Percentiles rank a stretch among this genome's conserved stretches.
Evolutionary conservation across 208 protist genomes (phyloP).

Genomic region (Leishmania martiniquensis): DNA sequence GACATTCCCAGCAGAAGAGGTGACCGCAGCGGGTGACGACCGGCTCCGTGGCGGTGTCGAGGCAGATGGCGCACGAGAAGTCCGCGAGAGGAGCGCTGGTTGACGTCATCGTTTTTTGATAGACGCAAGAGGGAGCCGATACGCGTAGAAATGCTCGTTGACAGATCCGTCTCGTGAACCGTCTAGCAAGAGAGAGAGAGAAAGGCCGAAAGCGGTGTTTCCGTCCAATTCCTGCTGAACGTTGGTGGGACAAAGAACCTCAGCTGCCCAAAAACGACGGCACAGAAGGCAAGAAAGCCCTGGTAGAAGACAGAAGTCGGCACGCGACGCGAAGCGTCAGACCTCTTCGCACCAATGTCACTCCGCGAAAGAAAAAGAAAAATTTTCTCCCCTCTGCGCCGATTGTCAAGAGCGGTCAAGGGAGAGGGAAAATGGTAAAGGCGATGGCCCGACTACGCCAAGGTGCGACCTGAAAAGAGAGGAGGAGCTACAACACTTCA

Average conservation of each 20-base stretch:
- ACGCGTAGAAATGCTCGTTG: background rate
- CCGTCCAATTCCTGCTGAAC: background rate
- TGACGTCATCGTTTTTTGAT: slow-evolving; percentile 18
- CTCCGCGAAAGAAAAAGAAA: background rate
- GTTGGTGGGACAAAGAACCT: background rate
- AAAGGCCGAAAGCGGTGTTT: too few relatives aligned
- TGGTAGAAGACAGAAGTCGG: background rate
- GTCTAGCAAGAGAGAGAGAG: background rate
- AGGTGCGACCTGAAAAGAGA: background rate
- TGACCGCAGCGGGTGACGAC: slow-evolving; percentile 89
- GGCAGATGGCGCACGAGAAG: slow-evolving; percentile 85
- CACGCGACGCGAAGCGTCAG: background rate
- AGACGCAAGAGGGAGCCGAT: background rate
- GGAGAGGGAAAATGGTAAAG: background rate
- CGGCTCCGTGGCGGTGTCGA: slow-evolving; percentile 66
- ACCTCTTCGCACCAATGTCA: background rate
- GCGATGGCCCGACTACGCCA: background rate
- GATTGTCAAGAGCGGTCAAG: background rate
- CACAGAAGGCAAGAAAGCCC: background rate
- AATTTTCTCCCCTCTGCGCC: background rate
- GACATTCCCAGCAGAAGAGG: slow-evolving; percentile 87
- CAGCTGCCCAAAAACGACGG: background rate
- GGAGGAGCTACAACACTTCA: background rate
- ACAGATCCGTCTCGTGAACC: background rate
- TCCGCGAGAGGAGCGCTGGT: slow-evolving; percentile 35